Conservation (phyloP, 1,284 basidiomycete genomes). For the Neolentinus lepideus region DNA sequence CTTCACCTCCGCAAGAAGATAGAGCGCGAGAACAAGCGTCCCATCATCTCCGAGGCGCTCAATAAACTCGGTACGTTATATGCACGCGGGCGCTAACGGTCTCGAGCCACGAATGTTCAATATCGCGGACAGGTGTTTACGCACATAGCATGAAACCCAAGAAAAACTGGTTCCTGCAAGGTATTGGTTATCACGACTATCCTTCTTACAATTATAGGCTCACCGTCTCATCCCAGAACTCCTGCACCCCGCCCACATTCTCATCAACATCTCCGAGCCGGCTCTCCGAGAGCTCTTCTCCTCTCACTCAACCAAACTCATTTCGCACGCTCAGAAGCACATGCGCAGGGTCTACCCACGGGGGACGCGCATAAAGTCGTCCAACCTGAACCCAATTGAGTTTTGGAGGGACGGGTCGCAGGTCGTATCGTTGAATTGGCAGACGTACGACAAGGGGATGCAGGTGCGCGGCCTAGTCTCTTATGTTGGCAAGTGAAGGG, state of each 20-base stretch:
- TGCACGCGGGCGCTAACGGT: too few species aligned
- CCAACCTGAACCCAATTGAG: constrained; percentile 43
- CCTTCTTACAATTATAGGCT: constrained; percentile 4
- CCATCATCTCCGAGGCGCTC: not conserved
- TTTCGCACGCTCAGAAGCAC: constrained; percentile 34
- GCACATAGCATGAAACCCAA: constrained; percentile 51
- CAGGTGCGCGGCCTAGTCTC: constrained; percentile 5
- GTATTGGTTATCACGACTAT: constrained; percentile 18
- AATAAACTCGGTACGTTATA: not conserved
- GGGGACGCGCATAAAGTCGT: constrained; percentile 48
- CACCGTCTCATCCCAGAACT: constrained; percentile 21
- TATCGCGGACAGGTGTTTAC: constrained; percentile 37
- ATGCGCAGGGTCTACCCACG: constrained; percentile 53
- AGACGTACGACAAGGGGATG: constrained; percentile 31
- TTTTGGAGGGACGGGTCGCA: constrained; percentile 58
- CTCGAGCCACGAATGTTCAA: not conserved
- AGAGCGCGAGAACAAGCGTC: constrained; percentile 5
- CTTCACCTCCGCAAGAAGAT: not conserved
- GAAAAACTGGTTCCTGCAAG: constrained; percentile 34
- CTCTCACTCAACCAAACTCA: constrained; percentile 23
- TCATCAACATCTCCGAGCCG: constrained; percentile 59
- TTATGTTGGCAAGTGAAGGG: not conserved
- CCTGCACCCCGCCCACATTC: constrained; percentile 34
- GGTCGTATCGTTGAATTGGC: constrained; percentile 62
- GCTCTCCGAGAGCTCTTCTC: constrained; percentile 34